phyloP scores from a whole-genome alignment of 2,329 filamentous ascomycete species.

The Colletotrichum musae region DNA sequence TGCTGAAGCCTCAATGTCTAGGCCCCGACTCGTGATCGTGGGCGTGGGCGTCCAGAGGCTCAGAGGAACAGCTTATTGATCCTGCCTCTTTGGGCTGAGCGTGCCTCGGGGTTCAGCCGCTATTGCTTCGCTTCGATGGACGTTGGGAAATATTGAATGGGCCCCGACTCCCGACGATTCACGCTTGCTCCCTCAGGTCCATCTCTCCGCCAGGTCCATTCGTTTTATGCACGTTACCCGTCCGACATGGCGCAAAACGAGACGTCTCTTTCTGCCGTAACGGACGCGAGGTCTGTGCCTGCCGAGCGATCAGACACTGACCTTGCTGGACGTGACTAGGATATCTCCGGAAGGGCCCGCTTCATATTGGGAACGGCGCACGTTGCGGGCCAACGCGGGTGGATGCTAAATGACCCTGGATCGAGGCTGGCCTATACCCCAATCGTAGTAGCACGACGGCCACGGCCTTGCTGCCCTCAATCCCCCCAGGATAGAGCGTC shows the following conservation, averaged over 20 bases:
- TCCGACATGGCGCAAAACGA: conserved; percentile 16
- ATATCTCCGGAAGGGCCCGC: conserved; percentile 38
- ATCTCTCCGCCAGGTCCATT: conserved; percentile 14
- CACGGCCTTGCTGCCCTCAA: not conserved
- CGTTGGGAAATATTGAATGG: not conserved
- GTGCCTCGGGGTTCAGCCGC: not conserved
- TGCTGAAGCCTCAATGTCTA: not conserved
- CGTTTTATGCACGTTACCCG: conserved; percentile 24
- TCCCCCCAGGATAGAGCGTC: conserved; percentile 9
- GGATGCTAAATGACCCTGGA: conserved; percentile 35
- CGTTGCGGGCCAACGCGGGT: conserved; percentile 40
- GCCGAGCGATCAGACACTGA: conserved; percentile 38
- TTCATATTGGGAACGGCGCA: conserved; percentile 39
- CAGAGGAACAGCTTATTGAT: conserved; percentile 14
- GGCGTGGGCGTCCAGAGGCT: conserved; percentile 2
- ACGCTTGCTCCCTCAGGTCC: not conserved
- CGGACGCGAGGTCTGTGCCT: conserved; percentile 31
- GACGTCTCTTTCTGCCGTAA: conserved; percentile 19
- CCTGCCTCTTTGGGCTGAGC: conserved; percentile 2
- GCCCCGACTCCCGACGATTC: not conserved
- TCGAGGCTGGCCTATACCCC: conserved; percentile 27
- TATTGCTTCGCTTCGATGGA: conserved; percentile 5
- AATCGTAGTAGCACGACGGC: conserved; percentile 21
- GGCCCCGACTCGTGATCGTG: not conserved
- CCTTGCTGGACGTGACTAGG: conserved; percentile 16